Evolutionary conservation across 495 filamentous ascomycete species (phyloP).

Genomic region (Paragyromitra xinjiangensis): DNA sequence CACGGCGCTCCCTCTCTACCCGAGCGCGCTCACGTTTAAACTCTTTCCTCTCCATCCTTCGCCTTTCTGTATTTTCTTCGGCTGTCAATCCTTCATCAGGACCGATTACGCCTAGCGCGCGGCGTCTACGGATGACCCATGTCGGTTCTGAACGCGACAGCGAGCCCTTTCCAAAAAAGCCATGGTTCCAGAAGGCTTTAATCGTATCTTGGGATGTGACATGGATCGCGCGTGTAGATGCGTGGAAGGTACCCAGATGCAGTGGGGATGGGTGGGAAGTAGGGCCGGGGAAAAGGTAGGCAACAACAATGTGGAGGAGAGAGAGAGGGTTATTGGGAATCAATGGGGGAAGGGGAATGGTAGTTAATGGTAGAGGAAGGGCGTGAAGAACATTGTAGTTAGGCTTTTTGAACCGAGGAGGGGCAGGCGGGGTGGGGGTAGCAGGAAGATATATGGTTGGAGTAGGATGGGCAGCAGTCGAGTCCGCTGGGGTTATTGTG

Average conservation of each 20-base stretch:
- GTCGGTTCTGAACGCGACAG: conserved; percentile 92
- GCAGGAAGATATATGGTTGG: conserved; percentile 29
- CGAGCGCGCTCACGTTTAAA: conserved; percentile 91
- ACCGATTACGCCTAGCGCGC: conserved; percentile 69
- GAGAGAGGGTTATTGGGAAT: conserved; percentile 94
- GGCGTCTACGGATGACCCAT: conserved; percentile 86
- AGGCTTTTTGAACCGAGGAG: conserved; percentile 67
- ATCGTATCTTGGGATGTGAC: conserved; percentile 78
- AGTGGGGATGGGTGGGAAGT: conserved; percentile 70
- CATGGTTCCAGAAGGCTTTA: conserved; percentile 87
- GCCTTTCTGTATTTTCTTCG: conserved; percentile 78
- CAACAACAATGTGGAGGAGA: conserved; percentile 76
- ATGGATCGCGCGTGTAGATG: conserved; percentile 82
- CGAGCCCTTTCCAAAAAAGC: conserved; percentile 94
- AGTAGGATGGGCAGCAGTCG: conserved; percentile 41
- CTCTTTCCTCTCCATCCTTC: conserved; percentile 80
- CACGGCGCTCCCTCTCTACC: conserved; percentile 79
- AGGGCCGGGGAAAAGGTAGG: conserved; percentile 72
- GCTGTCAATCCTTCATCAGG: conserved; percentile 67
- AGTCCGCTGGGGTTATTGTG: conserved; percentile 48
- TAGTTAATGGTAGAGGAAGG: conserved; percentile 78
- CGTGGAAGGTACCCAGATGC: conserved; percentile 78
- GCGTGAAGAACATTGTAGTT: conserved; percentile 77
- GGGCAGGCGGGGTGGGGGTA: conserved; percentile 46
- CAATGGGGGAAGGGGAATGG: conserved; percentile 82